Evolutionary conservation across 805 yeast species (phyloP), one percentile per base, ranked within the genome.

Genomic region (Candida hispaniensis): DNA sequence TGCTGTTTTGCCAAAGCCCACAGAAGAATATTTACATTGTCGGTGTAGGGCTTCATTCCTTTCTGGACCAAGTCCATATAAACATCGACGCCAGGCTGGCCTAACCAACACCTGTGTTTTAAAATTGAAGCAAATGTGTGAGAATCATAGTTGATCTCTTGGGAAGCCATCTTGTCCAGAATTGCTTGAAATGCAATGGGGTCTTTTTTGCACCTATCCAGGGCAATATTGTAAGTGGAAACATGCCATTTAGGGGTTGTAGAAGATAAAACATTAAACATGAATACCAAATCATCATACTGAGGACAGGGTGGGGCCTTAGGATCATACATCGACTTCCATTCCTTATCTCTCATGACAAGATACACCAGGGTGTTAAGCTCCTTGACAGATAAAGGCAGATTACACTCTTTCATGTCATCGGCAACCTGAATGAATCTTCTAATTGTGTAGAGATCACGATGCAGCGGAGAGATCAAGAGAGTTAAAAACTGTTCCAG

Each of bases 201-300:
- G 6, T 32, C 28, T 1, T 9, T 3, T 17, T 13, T 32, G 28
- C 36, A 23, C 5, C 4, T 3, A 7, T 23, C 36, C 17, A 32
- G 11, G 7, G 23, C 36, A 8, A 32, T 32, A 11, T 32, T 32
- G 27, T 17, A 32, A 4, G 36, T 32, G 7, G 36, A 32, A 13
- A 24, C 28, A 5, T 27, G 36, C 36, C 36, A 32, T 6, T 22
- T 14, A 2, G 12, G 23, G 22, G 12, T 10, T n/a, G n/a, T n/a
- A 4, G 22, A 17, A 1, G 18, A 17, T 8, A 32, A 17, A 21
- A 32, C 8, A 4, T 6, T 7, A n/a, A 32, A 9, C 36, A 32
- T 23, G 3, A 12, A 5, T 4, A 23, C 28, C 36, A 32, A 17
- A 13, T 23, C 23, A 3, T 6, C n/a, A 5, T 21, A 6, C 1